These are phyloP conservation scores for Nakazawaea ambrosiae DNA, from an alignment of 805 yeast species.

Conservation along the genomic window DNA sequence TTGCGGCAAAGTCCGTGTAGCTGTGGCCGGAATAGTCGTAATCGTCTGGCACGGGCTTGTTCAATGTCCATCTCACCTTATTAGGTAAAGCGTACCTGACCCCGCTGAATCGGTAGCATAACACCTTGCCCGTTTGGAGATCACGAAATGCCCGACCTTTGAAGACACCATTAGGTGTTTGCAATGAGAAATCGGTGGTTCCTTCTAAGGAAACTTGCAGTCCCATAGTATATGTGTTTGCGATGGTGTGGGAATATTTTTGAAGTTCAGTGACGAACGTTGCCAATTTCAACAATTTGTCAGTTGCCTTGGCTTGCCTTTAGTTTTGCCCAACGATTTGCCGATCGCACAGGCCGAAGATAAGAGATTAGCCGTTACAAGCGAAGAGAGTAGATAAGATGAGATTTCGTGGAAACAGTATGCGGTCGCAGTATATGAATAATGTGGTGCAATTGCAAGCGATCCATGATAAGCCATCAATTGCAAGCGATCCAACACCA, in stretches of 20 bases:
- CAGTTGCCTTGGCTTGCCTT: too few species aligned
- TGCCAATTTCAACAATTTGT: too few species aligned
- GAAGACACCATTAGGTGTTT: constrained; percentile 6
- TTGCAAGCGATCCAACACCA: too few species aligned
- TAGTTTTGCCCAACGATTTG: too few species aligned
- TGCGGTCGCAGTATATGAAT: too few species aligned
- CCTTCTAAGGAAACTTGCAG: constrained; percentile 9
- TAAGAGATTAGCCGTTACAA: too few species aligned
- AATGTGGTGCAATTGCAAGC: too few species aligned
- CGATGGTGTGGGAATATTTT: not conserved
- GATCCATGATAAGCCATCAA: too few species aligned
- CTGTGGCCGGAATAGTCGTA: constrained; percentile 27
- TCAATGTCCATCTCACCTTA: constrained; percentile 25
- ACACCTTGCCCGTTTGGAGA: constrained; percentile 2
- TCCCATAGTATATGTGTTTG: constrained; percentile 7
- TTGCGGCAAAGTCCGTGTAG: constrained; percentile 18
- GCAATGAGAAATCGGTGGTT: not conserved
- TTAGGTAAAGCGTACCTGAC: constrained; percentile 29
- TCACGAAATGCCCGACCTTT: constrained; percentile 7
- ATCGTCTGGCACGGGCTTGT: constrained; percentile 19
- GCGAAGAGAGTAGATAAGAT: too few species aligned
- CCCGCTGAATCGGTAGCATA: constrained; percentile 20
- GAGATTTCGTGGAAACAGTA: too few species aligned
- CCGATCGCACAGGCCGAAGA: too few species aligned
- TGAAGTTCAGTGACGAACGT: too few species aligned